Evolutionary conservation across 768 basidiomycete species (phyloP), one percentile per base, ranked within the genome.

Genomic region (Rhizopogon vulgaris): DNA sequence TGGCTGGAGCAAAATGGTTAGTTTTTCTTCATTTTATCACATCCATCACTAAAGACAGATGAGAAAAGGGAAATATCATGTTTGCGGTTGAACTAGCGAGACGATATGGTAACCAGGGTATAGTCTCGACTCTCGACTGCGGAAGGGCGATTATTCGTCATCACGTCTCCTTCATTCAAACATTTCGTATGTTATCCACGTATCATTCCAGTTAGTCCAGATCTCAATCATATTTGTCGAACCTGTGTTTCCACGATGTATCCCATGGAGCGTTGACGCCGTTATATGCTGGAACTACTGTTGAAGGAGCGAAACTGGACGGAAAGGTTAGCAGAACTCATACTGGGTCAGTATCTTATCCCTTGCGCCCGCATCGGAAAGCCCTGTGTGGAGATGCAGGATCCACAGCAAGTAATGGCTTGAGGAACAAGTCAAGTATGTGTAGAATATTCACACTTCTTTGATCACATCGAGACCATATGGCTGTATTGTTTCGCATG

Each of bases 211-310:
- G n/a, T 4, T 15, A 28, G 8, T 46, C 28, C 12, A 6, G 6
- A 30, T 1, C 27, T 17, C 53, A 25, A 55, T 28, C 17, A 28
- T 28, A 9, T 15, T 8, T 14, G 11, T 39, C 64, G 64, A 34
- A 17, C 34, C 0, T 34, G 9, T 32, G 64, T 1, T 34, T 72
- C 1, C 66, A 67, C 36, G 66, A 71, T 11, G 60, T 67, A 0
- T 49, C 66, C 1, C 63, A 67, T 25, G 79, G 80, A 12, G 76
- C 76, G 0, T 57, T 80, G n/a, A 80, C 78, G 1, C 77, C 73
- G 48, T 59, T 80, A 0, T 80, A 71, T 52, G 80, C 76, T 10
- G 80, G 75, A 4, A 80, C 79, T 1, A 61, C 69, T 0, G 60
- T 68, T 0, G 73, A 71, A 25, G 77, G 71, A 4, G 68, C 60